Evolutionary conservation across 441 rosid species (phyloP).

Genomic region (Codiaeum variegatum): DNA sequence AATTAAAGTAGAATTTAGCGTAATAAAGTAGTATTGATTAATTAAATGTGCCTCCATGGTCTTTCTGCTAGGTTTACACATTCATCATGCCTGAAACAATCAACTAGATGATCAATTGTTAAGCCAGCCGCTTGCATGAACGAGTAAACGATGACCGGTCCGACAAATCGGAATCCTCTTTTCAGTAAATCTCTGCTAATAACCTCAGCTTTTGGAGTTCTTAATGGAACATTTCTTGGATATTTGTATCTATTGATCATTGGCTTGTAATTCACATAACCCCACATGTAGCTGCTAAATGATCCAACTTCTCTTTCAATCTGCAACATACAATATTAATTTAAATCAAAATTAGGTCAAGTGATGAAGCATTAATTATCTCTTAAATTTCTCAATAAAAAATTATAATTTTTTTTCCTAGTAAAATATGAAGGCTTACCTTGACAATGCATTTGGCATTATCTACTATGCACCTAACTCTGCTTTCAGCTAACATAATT

Average conservation of each 20-base stretch:
- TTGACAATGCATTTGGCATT: slow-evolving; percentile 80
- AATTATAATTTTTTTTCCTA: no score
- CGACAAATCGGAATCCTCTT: slow-evolving; percentile 77
- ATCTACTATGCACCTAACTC: slow-evolving; percentile 79
- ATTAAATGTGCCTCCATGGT: slow-evolving; percentile 74
- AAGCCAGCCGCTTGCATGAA: slow-evolving; percentile 93
- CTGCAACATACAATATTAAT: slow-evolving; percentile 37
- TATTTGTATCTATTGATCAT: slow-evolving; percentile 56
- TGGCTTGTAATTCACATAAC: slow-evolving; percentile 72
- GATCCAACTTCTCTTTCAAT: slow-evolving; percentile 72
- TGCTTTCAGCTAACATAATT: slow-evolving; percentile 62
- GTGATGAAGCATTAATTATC: no score
- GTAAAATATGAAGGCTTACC: slow-evolving; percentile 40
- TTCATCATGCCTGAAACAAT: slow-evolving; percentile 69
- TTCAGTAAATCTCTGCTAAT: slow-evolving; percentile 71
- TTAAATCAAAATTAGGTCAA: neutral
- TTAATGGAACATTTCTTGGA: slow-evolving; percentile 72
- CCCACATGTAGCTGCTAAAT: slow-evolving; percentile 81
- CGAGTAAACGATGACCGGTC: slow-evolving; percentile 86
- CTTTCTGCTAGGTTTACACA: slow-evolving; percentile 79
- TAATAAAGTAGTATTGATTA: neutral
- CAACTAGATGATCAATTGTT: slow-evolving; percentile 79
- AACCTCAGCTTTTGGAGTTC: slow-evolving; percentile 72
- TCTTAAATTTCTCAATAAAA: no score
- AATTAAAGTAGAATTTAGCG: neutral